Evolutionary conservation across 805 yeast species (phyloP), one percentile per base, ranked within the genome.

Genomic region (Candida dajiaensis): DNA sequence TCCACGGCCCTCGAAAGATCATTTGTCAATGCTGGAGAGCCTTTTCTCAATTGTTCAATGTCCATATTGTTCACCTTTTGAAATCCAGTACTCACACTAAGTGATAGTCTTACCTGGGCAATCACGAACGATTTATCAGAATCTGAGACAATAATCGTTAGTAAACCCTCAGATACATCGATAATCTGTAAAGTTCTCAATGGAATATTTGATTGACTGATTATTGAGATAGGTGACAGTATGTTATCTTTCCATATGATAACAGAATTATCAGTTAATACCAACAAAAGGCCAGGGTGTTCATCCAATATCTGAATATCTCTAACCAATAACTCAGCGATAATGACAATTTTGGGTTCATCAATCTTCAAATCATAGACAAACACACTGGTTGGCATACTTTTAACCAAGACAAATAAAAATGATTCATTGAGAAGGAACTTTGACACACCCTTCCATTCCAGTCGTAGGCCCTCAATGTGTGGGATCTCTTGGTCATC

Each of bases 381-480:
- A 38, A 54, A 53, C 3, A 50, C 43, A 2, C 56, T 39, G 6
- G 53, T 43, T 0, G 58, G 58, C 56, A 53, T 51, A 3, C 47
- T 31, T n/a, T 44, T 21, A 10, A 38, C 35, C 2, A 43, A 25
- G 23, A 46, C 39, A 20, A 54, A 10, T 15, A 43, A n/a, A n/a
- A n/a, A 29, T 2, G 16, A 18, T 1, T 44, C 51, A 3, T 29
- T 37, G 4, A 18, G 4, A 13, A 33, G 12, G 13, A 53, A 15
- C 22, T 37, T 42, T 9, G 25, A 33, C 1, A 53, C 31, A 4
- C 59, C 59, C 15, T n/a, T 38, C 3, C 28, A 21, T 0, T 21
- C 22, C 6, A 45, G 9, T 8, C 43, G 42, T 6, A 51, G 26
- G 10, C 26, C 15, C 1, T 20, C 36, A 22, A 50, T 20, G 13